Percentiles rank a stretch among this genome's conserved stretches.
These are phyloP conservation scores for Wickerhamomyces alni DNA, from an alignment of 805 yeast species.

Conservation along the genomic window DNA sequence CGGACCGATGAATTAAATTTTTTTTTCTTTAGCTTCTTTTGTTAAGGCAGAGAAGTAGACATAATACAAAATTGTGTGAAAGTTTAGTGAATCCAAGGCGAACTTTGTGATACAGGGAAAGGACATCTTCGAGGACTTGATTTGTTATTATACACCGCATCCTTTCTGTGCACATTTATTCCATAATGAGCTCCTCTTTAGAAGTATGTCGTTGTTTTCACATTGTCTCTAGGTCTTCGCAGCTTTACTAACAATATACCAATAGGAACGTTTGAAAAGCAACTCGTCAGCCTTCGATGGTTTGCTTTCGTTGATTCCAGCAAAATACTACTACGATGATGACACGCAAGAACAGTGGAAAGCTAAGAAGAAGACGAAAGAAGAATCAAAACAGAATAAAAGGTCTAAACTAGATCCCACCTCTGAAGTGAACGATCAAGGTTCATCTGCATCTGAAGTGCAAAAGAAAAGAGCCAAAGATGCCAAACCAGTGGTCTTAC, in stretches of 20 bases:
- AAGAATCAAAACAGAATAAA: slow-evolving; percentile 54
- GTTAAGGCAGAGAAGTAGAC: no score
- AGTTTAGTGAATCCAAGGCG: no score
- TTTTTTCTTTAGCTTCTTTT: slow-evolving; percentile 3
- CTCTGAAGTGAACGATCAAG: slow-evolving; percentile 39
- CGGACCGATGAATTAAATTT: slow-evolving; percentile 8
- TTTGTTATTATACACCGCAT: no score
- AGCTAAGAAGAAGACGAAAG: slow-evolving; percentile 68
- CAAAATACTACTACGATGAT: slow-evolving; percentile 89
- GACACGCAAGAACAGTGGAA: slow-evolving; percentile 90
- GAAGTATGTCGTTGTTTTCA: slow-evolving; percentile 40
- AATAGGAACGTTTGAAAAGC: slow-evolving; percentile 65
- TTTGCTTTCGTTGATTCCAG: slow-evolving; percentile 83
- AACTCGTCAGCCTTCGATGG: slow-evolving; percentile 86
- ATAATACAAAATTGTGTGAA: no score
- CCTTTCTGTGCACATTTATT: no score
- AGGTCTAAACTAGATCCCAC: slow-evolving; percentile 73
- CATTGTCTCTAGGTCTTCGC: no score
- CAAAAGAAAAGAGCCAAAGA: slow-evolving; percentile 45
- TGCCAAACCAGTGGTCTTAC: slow-evolving; percentile 42
- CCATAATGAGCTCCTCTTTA: slow-evolving; percentile 47
- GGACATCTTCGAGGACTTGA: no score
- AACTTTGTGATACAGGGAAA: no score
- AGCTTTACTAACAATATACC: neutral
- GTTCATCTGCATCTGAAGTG: slow-evolving; percentile 54